Base-by-base conservation (phyloP, 306 rosid genomes). In the Fagus crenata region DNA sequence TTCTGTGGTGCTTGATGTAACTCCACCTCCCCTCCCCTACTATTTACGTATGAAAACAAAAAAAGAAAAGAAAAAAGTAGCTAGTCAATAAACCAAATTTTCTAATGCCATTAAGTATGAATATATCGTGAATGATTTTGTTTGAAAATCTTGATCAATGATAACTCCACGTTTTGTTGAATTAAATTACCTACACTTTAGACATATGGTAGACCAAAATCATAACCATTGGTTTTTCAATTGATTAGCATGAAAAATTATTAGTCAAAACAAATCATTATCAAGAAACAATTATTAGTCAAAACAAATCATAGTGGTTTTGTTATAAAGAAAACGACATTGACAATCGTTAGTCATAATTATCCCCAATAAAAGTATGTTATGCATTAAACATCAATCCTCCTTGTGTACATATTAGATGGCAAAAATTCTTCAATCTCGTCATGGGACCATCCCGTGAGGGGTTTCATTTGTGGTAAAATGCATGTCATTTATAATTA, bases 41-140 rank as follows among this genome's bases (percentile, higher is more conserved):
- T 22, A 22, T 22, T 22, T 22, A 22, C 28, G 28, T 22, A 22
- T 22, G 28, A 22, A 22, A 22, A 22, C 0, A 22, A 22, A 22
- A 22, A 22, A 22, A 22, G 0, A 22, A 22, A 22, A 22, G 28
- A 22, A 22, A 22, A 22, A 22, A 22, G 28, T 22, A 22, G 14
- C 51, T 46, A 46, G 51, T 46, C 51, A 46, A 12, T 46, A 9
- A 4, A 2, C 51, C 51, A 46, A 46, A 46, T 46, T 46, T 12
- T 46, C 51, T 46, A 46, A 46, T 46, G 4, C 51, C 4, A 75
- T 14, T 11, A 53, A 5, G 31, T 17, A 5, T 2, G 56, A 37
- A 53, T 53, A 40, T 39, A 35, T 28, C 17, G 54, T 53, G 32
- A 67, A 77, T 75, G 78, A 75, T 75, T 75, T 58, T 32, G 56